Base-by-base conservation (phyloP, 805 yeast genomes). In the Spencermartinsiella europaea region DNA sequence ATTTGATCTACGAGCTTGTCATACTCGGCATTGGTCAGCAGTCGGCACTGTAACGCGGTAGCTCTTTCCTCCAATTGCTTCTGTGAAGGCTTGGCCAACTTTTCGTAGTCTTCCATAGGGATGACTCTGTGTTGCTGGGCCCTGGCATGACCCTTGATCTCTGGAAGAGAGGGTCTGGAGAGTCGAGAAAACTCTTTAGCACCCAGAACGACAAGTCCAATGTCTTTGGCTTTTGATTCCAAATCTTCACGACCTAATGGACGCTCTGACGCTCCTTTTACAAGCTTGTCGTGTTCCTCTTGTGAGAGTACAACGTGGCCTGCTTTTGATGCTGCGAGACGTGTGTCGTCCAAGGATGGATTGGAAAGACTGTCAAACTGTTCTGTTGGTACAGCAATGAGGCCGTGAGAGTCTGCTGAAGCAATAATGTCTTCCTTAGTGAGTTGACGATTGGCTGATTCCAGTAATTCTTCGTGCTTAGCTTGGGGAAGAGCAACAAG, bases 181-280 rank as follows among this genome's bases (percentile, higher is more conserved):
- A 42, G 40, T 3, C 19, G 12, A 21, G 21, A 20, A 21, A 42
- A 37, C 37, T 46, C 37, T 15, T 45, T 43, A 15, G 37, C 48
- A 10, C 62, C 63, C 14, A 68, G 42, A 3, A 66, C 56, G 7
- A 50, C 56, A 28, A 62, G 43, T 8, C 67, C 66, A 8, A 49
- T 42, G 2, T 34, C 22, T 21, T 38, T 38, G n/a, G 65, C 66
- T 21, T 44, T 35, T n/a, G 19, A 41, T n/a, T 34, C 38, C 28
- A 49, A 10, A 5, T 44, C 52, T 27, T 47, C 48, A n/a, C 27
- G 34, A 7, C 48, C 14, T n/a, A 45, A 34, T 3, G 34, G 39
- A 4, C 40, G 41, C 5, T 21, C 16, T 14, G 44, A 28, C 21
- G 19, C 20, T 15, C 21, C 37, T 34, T 38, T 22, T 15, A 35